Base-by-base conservation (phyloP, 2,329 filamentous ascomycete genomes). In the Ceratocystis smalleyi region DNA sequence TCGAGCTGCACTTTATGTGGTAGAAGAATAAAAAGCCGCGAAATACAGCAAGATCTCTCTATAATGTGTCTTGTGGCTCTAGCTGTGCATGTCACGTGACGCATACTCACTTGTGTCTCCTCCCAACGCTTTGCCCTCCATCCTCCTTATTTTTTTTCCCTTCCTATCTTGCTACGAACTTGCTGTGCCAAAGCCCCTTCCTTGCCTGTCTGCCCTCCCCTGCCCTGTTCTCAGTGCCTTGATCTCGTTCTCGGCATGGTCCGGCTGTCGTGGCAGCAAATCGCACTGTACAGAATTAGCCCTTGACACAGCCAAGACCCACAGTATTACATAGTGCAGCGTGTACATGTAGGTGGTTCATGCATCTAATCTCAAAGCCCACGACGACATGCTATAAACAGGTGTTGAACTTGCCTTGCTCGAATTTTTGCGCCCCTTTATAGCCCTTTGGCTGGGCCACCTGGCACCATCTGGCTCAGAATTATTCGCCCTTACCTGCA, bases 321-420 rank as follows among this genome's bases (percentile, higher is more conserved):
- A 57, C 54, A 15, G 54, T 57, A n/a, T 35, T 27, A 3, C 7
- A n/a, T n/a, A n/a, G n/a, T n/a, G 35, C 54, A n/a, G 54, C 35
- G 54, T 35, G n/a, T 8, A 57, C 54, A 57, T 57, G 54, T 57
- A 24, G 54, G 22, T 24, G 35, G 54, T 19, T 19, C 7, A 17
- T 35, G 54, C 54, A 57, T 7, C 54, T 30, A 57, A 57, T 57
- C 54, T 57, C 54, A 35, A 57, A 57, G 32, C 54, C 30, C 15
- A 35, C 54, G 27, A 57, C 54, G 54, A 57, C 54, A 57, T 35
- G 54, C 54, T 57, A 57, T 27, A 57, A 57, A 57, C 30, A 51
- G 19, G 10, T 57, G 54, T 35, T 30, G 27, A 15, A 32, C 15
- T 35, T 57, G 54, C 27, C 47, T 57, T 27, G 27, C 17, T 55